phyloP scores from a whole-genome alignment of 129 eudicot species.

The Chrysanthemum lavandulifolium region DNA sequence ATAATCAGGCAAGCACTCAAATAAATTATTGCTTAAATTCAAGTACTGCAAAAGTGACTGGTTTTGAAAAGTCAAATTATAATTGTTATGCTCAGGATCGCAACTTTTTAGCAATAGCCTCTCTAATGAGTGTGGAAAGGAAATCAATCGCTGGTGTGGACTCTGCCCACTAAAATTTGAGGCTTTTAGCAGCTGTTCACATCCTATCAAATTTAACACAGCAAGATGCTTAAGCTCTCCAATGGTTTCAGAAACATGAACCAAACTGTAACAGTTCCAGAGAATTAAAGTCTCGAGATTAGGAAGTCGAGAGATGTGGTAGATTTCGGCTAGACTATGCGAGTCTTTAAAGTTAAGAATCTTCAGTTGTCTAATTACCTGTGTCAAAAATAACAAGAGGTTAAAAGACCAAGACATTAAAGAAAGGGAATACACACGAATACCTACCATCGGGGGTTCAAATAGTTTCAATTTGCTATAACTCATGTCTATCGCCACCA shows the following conservation, averaged over 20 bases:
- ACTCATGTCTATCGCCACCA: slow-evolving; percentile 34
- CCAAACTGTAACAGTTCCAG: slow-evolving; percentile 20
- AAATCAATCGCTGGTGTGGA: neutral
- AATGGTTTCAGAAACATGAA: slow-evolving; percentile 29
- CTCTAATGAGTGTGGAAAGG: neutral
- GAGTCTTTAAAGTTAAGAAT: slow-evolving; percentile 35
- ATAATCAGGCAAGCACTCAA: slow-evolving; percentile 1
- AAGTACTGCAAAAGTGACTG: slow-evolving; percentile 8
- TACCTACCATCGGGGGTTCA: slow-evolving; percentile 31
- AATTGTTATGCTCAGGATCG: neutral
- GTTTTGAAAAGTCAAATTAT: slow-evolving; percentile 1
- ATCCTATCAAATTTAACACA: slow-evolving; percentile 1
- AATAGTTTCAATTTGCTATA: slow-evolving; percentile 27
- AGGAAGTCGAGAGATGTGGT: slow-evolving; percentile 19
- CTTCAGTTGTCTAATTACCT: slow-evolving; percentile 27
- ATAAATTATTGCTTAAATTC: neutral
- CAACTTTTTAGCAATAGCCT: slow-evolving; percentile 6
- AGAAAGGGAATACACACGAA: neutral
- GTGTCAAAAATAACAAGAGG: neutral
- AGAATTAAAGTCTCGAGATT: slow-evolving; percentile 20
- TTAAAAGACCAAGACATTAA: neutral
- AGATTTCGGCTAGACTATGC: slow-evolving; percentile 1
- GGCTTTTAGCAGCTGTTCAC: slow-evolving; percentile 5
- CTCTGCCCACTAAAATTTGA: neutral
- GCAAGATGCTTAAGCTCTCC: slow-evolving; percentile 14